These are phyloP conservation scores for Staphylotrichum tortipilum DNA, from an alignment of 495 filamentous ascomycete species.

Conservation along the genomic window DNA sequence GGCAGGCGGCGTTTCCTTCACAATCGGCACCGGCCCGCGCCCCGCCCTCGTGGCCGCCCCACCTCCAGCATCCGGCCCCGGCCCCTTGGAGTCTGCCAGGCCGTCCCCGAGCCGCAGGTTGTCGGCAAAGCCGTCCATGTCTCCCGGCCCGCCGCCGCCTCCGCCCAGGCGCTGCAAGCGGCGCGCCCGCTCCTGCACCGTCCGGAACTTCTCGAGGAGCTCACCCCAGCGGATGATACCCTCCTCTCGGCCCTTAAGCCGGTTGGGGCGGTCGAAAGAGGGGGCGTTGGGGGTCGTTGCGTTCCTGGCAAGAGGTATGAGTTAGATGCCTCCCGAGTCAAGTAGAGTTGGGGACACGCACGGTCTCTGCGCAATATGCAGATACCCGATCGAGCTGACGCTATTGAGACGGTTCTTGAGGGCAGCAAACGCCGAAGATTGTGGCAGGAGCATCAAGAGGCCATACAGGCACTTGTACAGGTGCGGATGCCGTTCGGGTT, in stretches of 20 bases:
- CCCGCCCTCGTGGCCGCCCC: constrained; percentile 34
- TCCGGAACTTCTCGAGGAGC: constrained; percentile 90
- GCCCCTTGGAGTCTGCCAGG: constrained; percentile 31
- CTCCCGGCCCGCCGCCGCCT: background rate
- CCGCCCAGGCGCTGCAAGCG: constrained; percentile 36
- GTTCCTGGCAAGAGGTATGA: constrained; percentile 32
- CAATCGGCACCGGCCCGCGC: constrained; percentile 1
- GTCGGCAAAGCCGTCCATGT: constrained; percentile 34
- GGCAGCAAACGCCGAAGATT: constrained; percentile 93
- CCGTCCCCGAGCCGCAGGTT: constrained; percentile 40
- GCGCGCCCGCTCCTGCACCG: constrained; percentile 71
- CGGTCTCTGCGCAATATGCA: constrained; percentile 76
- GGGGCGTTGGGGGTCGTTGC: constrained; percentile 38
- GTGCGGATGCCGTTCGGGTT: constrained; percentile 91
- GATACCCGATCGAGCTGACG: constrained; percentile 91
- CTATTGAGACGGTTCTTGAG: constrained; percentile 95
- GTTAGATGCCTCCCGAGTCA: background rate
- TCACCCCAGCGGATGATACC: constrained; percentile 83
- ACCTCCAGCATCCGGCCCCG: constrained; percentile 16
- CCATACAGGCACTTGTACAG: constrained; percentile 98
- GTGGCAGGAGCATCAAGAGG: constrained; percentile 92
- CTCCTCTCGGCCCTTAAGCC: constrained; percentile 78
- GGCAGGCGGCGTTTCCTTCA: background rate
- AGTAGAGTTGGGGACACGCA: constrained; percentile 45
- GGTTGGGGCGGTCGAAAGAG: constrained; percentile 67